Percentiles rank a stretch among this genome's conserved stretches.
Conservation (phyloP, 1,139 yeast genomes). For the Taiozyma sp. region DNA sequence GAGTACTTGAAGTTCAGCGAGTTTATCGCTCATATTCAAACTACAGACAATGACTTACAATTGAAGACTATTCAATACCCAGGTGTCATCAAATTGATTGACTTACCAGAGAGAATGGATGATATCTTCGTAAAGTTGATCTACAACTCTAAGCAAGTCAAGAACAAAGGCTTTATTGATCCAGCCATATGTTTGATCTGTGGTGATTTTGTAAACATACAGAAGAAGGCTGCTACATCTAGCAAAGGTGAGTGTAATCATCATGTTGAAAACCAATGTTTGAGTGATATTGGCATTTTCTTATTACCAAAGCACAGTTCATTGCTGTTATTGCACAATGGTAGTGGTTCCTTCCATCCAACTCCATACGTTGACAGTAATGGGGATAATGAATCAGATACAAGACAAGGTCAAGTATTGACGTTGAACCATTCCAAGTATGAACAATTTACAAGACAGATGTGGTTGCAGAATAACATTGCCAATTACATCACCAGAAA, state of each 20-base stretch:
- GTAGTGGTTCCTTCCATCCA: conserved; percentile 74
- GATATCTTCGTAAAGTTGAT: conserved; percentile 58
- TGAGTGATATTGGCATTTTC: conserved; percentile 70
- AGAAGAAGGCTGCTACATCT: conserved; percentile 48
- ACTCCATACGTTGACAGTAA: conserved; percentile 86
- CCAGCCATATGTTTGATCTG: conserved; percentile 90
- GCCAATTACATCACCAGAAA: conserved; percentile 76
- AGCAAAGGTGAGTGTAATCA: conserved; percentile 63
- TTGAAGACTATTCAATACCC: conserved; percentile 48
- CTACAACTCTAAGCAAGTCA: conserved; percentile 36
- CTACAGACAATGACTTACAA: conserved; percentile 18
- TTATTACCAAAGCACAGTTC: conserved; percentile 73
- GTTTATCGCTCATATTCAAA: conserved; percentile 17
- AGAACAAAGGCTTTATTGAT: conserved; percentile 41
- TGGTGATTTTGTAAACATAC: conserved; percentile 65
- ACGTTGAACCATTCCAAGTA: conserved; percentile 61
- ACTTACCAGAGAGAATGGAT: conserved; percentile 66
- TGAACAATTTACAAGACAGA: conserved; percentile 56
- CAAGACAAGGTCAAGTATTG: conserved; percentile 70
- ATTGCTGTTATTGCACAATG: conserved; percentile 60
- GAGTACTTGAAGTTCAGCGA: conserved; percentile 16
- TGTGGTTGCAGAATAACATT: conserved; percentile 80
- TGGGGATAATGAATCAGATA: conserved; percentile 80
- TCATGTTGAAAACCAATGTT: conserved; percentile 62
- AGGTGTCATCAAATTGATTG: conserved; percentile 49